A percentile compares a stretch with the other conserved stretches of the same genome.
phyloP scores from a whole-genome alignment of 2,329 filamentous ascomycete species.

The Fusarium mangiferae region DNA sequence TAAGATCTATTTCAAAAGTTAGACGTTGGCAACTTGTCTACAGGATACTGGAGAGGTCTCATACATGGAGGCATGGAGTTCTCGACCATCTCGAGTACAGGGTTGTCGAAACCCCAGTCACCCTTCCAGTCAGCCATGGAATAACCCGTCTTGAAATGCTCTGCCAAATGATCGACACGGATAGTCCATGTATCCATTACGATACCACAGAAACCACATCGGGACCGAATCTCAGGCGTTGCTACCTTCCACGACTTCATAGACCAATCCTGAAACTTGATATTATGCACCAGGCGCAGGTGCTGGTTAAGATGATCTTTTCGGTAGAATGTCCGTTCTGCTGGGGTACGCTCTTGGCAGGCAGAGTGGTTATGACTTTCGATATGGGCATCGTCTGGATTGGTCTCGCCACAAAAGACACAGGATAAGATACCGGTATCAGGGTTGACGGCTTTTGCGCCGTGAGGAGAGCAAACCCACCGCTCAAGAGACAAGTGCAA shows the following conservation, averaged over 20 bases:
- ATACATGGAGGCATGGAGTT: slow-evolving; percentile 74
- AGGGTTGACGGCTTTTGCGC: slow-evolving; percentile 65
- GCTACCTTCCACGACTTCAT: slow-evolving; percentile 72
- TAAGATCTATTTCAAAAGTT: slow-evolving; percentile 65
- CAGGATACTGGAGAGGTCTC: slow-evolving; percentile 52
- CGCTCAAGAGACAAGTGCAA: slow-evolving; percentile 71
- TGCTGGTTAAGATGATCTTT: slow-evolving; percentile 76
- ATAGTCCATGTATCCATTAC: slow-evolving; percentile 70
- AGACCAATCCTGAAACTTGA: slow-evolving; percentile 71
- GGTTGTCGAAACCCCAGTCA: slow-evolving; percentile 73
- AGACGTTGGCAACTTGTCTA: slow-evolving; percentile 53
- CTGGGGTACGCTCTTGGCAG: slow-evolving; percentile 72
- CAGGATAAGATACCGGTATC: slow-evolving; percentile 68
- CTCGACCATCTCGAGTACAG: slow-evolving; percentile 71
- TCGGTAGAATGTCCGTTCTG: slow-evolving; percentile 73
- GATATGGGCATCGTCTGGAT: slow-evolving; percentile 65
- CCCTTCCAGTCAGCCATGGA: slow-evolving; percentile 77
- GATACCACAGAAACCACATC: slow-evolving; percentile 73
- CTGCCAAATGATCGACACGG: slow-evolving; percentile 71
- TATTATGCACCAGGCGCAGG: slow-evolving; percentile 69
- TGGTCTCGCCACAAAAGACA: slow-evolving; percentile 67
- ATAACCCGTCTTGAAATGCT: slow-evolving; percentile 73
- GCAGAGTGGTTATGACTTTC: slow-evolving; percentile 69
- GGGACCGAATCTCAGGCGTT: slow-evolving; percentile 69
- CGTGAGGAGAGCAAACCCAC: slow-evolving; percentile 72